Evolutionary conservation across 2,329 filamentous ascomycete species (phyloP).

Genomic region (Trichoderma gracile): DNA sequence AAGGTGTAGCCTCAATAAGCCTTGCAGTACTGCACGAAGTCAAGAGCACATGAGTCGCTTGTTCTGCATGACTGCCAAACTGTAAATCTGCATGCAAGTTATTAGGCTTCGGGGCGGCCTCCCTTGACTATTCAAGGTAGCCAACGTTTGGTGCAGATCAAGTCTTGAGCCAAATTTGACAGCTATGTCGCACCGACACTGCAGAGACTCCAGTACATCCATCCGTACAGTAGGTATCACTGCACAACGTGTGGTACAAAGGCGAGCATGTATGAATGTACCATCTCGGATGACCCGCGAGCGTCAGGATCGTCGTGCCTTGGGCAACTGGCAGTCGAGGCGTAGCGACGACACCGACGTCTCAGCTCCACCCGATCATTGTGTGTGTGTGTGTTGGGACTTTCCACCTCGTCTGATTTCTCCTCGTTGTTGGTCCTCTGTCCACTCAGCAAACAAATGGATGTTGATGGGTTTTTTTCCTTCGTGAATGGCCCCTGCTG

Average conservation of each 20-base stretch:
- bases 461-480: neutral
- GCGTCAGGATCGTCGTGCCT: neutral
- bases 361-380: conserved; percentile 16
- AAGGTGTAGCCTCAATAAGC: no score
- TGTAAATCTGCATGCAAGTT: no score
- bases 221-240: neutral
- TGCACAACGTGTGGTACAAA: no score
- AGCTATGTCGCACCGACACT: no score
- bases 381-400: neutral
- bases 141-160: no score
- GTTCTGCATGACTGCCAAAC: no score
- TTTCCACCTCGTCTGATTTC: neutral
- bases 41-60: no score
- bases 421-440: neutral
- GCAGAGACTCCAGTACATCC: neutral
- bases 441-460: neutral
- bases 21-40: no score
- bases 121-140: no score
- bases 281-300: neutral
- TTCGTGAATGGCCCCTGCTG: neutral
- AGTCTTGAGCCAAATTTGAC: no score
- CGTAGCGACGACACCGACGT: neutral
- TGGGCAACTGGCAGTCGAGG: neutral
- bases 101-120: no score
- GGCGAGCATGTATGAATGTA: no score